These are phyloP conservation scores for Pyrus hybrid DNA, from an alignment of 331 rosid species.

Conservation along the genomic window DNA sequence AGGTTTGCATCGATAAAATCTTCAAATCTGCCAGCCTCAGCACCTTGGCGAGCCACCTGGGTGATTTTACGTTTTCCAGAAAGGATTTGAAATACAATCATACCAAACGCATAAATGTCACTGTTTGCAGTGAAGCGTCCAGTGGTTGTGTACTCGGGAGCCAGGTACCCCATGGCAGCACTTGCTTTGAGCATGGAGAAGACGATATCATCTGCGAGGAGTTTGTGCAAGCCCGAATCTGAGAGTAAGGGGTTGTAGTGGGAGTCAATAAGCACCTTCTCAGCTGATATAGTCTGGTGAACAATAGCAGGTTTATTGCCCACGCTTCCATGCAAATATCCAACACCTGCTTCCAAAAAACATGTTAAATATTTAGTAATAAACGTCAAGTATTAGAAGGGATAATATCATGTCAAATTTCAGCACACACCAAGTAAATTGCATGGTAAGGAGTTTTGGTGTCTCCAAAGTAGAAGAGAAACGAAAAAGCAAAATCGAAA, in stretches of 20 bases:
- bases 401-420: neutral
- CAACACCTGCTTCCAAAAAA: constrained; percentile 42
- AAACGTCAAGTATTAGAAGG: neutral
- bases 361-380: neutral
- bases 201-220: constrained; percentile 78
- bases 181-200: constrained; percentile 74
- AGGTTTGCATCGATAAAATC: constrained; percentile 59
- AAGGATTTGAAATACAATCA: constrained; percentile 69
- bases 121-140: constrained; percentile 71
- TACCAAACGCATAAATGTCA: constrained; percentile 77
- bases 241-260: constrained; percentile 52
- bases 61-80: constrained; percentile 48
- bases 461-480: neutral
- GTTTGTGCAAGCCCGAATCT: constrained; percentile 82
- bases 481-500: neutral
- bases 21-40: constrained; percentile 29
- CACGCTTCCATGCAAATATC: constrained; percentile 51
- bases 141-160: constrained; percentile 67
- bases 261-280: constrained; percentile 55
- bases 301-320: constrained; percentile 43
- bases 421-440: neutral
- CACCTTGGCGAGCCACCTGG: constrained; percentile 24
- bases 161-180: constrained; percentile 86
- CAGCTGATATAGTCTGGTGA: constrained; percentile 82
- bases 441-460: too few species aligned